Conservation (phyloP, 2,329 filamentous ascomycete genomes). For the Plectosphaerella cucumerina region DNA sequence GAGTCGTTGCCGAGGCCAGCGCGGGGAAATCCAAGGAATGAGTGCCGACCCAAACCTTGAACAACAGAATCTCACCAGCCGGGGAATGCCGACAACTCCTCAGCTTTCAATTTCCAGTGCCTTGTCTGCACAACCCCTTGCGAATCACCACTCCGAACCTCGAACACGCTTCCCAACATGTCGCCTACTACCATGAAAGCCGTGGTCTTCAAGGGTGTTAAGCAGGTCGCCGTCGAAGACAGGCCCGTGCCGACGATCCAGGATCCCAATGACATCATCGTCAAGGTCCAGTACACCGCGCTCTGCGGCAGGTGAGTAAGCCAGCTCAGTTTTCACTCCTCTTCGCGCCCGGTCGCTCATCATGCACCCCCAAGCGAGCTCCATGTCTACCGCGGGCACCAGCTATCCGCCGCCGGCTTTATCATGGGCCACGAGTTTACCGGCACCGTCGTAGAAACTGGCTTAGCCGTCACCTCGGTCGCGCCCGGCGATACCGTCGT, state of each 20-base stretch:
- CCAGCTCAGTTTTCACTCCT: not conserved
- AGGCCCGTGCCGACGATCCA: conserved; percentile 37
- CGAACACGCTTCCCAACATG: not conserved
- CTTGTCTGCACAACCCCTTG: not conserved
- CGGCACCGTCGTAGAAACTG: conserved; percentile 51
- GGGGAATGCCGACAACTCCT: not conserved
- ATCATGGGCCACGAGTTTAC: conserved; percentile 64
- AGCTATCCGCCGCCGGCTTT: conserved; percentile 60
- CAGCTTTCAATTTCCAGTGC: not conserved
- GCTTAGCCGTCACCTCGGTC: conserved; percentile 48
- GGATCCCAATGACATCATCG: conserved; percentile 69
- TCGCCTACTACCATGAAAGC: not conserved
- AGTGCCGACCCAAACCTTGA: not conserved
- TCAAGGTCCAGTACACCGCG: conserved; percentile 79
- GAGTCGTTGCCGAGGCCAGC: not conserved
- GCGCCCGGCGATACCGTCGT: conserved; percentile 68
- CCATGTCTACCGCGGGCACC: conserved; percentile 49
- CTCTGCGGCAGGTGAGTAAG: conserved; percentile 75
- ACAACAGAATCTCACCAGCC: not conserved
- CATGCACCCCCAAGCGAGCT: conserved; percentile 47
- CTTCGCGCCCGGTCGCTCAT: not conserved
- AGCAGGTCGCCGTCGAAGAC: conserved; percentile 10
- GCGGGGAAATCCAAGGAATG: not conserved
- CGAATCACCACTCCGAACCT: not conserved
- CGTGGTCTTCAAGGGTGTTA: not conserved